These are phyloP conservation scores for Pythium grandisporangium DNA, from an alignment of 352 stramenopile genomes.

Conservation along the genomic window DNA sequence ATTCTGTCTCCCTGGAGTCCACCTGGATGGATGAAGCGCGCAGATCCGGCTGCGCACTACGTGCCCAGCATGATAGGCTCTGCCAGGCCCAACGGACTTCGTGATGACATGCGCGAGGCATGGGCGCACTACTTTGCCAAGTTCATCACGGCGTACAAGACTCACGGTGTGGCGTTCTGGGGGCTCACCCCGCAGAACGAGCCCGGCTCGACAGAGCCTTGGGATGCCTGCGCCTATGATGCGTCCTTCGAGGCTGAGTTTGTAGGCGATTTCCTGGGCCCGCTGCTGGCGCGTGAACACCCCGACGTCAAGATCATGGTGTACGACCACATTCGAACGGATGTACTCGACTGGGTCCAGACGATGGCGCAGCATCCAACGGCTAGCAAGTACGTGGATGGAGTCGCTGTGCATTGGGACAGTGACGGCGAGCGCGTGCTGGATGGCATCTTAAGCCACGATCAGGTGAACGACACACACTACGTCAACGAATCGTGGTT, in stretches of 20 bases:
- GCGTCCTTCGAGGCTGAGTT: constrained; percentile 61
- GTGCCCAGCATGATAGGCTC: constrained; percentile 58
- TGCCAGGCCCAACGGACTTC: constrained; percentile 33
- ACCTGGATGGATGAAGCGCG: constrained; percentile 83
- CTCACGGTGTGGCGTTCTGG: constrained; percentile 78
- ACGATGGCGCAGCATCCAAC: constrained; percentile 59
- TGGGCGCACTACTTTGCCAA: constrained; percentile 91
- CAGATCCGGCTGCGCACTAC: constrained; percentile 21
- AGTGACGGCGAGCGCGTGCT: constrained; percentile 45
- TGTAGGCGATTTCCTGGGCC: constrained; percentile 78
- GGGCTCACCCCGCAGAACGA: constrained; percentile 89
- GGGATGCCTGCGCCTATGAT: constrained; percentile 62
- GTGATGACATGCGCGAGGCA: constrained; percentile 35
- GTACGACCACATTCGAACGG: constrained; percentile 88
- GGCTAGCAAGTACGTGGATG: constrained; percentile 73
- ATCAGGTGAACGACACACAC: constrained; percentile 68
- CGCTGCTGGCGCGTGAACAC: constrained; percentile 73
- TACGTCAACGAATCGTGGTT: constrained; percentile 48
- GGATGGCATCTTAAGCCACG: constrained; percentile 64
- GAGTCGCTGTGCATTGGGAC: constrained; percentile 91
- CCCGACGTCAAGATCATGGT: constrained; percentile 87
- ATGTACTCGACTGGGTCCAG: constrained; percentile 56
- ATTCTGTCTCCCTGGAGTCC: constrained; percentile 86
- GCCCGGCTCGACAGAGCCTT: constrained; percentile 61
- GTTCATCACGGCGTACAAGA: constrained; percentile 88